These are phyloP conservation scores for Hyphopichia fennica DNA, from an alignment of 1,139 yeast species.

Conservation along the genomic window DNA sequence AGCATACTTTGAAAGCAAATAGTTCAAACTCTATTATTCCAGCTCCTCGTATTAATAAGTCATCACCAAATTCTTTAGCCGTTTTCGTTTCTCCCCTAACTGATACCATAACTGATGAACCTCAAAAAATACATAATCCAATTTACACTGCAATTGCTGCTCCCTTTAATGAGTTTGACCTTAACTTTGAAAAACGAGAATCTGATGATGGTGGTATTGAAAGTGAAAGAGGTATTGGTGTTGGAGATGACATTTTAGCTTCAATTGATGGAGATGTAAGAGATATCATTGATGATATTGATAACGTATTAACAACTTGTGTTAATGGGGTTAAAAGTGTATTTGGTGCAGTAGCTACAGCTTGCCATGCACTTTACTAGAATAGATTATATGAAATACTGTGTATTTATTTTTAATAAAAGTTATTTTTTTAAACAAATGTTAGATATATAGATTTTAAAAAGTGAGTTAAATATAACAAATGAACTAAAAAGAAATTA, in stretches of 20 bases:
- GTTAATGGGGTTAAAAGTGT: conserved; percentile 2
- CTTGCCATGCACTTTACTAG: background rate
- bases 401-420: conserved; percentile 2
- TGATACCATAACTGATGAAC: conserved; percentile 4
- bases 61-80: conserved; percentile 2
- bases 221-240: conserved; percentile 10
- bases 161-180: conserved; percentile 22
- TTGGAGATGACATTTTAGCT: conserved; percentile 8
- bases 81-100: conserved; percentile 2
- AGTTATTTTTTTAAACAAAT: background rate
- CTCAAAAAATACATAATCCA: conserved; percentile 9
- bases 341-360: background rate
- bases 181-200: conserved; percentile 16
- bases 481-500: background rate
- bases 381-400: background rate
- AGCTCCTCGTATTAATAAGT: conserved; percentile 5
- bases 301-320: conserved; percentile 18
- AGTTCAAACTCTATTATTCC: conserved; percentile 22
- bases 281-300: conserved; percentile 17
- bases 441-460: background rate
- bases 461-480: background rate
- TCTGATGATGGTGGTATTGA: conserved; percentile 8
- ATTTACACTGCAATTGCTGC: conserved; percentile 26
- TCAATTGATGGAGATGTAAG: conserved; percentile 18
- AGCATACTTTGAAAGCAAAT: conserved; percentile 12